phyloP scores from a whole-genome alignment of 2,329 filamentous ascomycete genomes.

The Pestalotiopsis sp. region DNA sequence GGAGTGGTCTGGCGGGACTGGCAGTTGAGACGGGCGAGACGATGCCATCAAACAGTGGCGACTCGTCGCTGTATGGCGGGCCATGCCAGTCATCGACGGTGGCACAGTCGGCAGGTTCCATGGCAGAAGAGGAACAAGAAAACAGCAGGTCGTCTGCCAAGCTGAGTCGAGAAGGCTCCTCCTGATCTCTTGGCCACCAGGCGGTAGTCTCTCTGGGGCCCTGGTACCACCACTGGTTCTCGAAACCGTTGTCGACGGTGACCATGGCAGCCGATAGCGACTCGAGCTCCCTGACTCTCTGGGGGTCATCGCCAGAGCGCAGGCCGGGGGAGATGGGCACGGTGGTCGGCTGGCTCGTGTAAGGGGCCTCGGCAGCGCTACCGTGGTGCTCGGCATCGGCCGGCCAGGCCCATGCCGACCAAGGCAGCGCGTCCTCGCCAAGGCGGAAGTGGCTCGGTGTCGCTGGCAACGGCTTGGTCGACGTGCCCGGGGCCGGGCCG shows the following conservation, averaged over 20 bases:
- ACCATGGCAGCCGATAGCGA: constrained; percentile 56
- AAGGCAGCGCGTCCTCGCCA: constrained; percentile 51
- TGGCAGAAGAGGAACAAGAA: constrained; percentile 17
- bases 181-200: constrained; percentile 22
- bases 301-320: constrained; percentile 36
- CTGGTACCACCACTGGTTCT: constrained; percentile 61
- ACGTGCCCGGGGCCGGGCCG: constrained; percentile 16
- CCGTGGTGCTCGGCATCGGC: constrained; percentile 29
- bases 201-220: constrained; percentile 36
- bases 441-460: constrained; percentile 43
- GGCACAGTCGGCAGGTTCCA: constrained; percentile 24
- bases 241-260: constrained; percentile 61
- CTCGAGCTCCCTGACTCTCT: constrained; percentile 44
- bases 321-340: constrained; percentile 24
- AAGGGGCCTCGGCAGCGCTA: constrained; percentile 20
- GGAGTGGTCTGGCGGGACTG: constrained; percentile 28
- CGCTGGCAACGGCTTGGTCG: constrained; percentile 47
- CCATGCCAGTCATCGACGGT: constrained; percentile 17
- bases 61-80: constrained; percentile 15
- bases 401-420: constrained; percentile 43
- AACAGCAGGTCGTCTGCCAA: constrained; percentile 30
- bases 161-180: constrained; percentile 20
- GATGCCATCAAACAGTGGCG: constrained; percentile 22
- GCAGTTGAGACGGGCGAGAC: constrained; percentile 42
- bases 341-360: constrained; percentile 26